Conservation (phyloP, 2,329 filamentous ascomycete species). For the Colletotrichum cuscutae region DNA sequence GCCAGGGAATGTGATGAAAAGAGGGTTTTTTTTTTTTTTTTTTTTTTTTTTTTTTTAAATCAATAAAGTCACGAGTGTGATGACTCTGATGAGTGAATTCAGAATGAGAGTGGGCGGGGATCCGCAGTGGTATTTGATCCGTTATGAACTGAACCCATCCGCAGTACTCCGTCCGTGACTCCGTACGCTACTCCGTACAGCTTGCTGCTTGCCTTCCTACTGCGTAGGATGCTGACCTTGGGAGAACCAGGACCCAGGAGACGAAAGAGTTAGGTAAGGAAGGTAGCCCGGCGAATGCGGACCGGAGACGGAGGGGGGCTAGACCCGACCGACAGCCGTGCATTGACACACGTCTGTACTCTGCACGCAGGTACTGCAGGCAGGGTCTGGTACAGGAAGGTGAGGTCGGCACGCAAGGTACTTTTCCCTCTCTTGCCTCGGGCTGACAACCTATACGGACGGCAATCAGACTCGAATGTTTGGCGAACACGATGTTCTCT, state of each 20-base stretch:
- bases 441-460: not conserved
- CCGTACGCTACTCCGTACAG: not conserved
- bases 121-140: conserved; percentile 16
- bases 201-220: too few relatives aligned
- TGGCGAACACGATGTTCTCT: not conserved
- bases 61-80: not conserved
- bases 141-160: not conserved
- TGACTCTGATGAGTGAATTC: not conserved
- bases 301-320: not conserved
- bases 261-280: not conserved
- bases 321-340: not conserved
- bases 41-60: not conserved
- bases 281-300: not conserved
- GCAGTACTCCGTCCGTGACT: not conserved
- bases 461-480: not conserved
- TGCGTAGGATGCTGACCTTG: not conserved
- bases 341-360: not conserved
- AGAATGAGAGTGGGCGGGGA: conserved; percentile 2
- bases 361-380: not conserved
- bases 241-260: not conserved
- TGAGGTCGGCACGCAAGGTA: not conserved
- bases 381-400: not conserved
- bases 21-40: not conserved
- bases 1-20: not conserved
- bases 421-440: not conserved